Evolutionary conservation across 164 flowering plant species (phyloP).

Genomic region (Warburgia ugandensis): DNA sequence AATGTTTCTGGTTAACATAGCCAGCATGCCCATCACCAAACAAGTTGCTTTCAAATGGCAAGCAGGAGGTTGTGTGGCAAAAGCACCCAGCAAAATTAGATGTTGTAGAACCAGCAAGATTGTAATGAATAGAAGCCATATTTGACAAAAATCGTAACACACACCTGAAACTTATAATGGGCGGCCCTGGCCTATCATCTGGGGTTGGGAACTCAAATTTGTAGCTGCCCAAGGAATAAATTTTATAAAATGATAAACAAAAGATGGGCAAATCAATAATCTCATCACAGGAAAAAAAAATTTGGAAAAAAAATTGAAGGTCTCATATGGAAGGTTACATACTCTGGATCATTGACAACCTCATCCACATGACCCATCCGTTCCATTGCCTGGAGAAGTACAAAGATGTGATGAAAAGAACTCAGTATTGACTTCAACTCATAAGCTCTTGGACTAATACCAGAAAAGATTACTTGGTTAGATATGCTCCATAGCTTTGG

Average conservation of each 20-base stretch:
- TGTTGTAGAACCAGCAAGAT: no score
- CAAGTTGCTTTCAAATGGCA: no score
- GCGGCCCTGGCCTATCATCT: slow-evolving; percentile 91
- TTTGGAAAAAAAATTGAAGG: background rate
- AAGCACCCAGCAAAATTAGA: no score
- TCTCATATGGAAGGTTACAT: slow-evolving; percentile 16
- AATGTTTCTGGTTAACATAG: no score
- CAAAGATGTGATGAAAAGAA: background rate
- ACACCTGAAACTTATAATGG: slow-evolving; percentile 97
- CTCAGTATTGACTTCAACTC: no score
- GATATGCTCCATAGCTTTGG: background rate
- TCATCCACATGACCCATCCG: slow-evolving; percentile 85
- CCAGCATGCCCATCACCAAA: no score
- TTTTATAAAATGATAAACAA: background rate
- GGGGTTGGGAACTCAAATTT: slow-evolving; percentile 98
- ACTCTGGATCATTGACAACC: slow-evolving; percentile 95
- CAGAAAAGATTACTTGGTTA: background rate
- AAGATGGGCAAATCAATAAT: background rate
- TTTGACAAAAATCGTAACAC: no score
- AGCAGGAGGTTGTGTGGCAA: no score
- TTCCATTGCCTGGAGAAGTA: slow-evolving; percentile 64
- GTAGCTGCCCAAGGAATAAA: slow-evolving; percentile 52
- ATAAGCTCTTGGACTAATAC: no score
- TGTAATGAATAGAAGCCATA: no score
- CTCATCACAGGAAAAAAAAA: background rate